A percentile compares a stretch with the other conserved stretches of the same genome.
Conservation (phyloP, 1,284 basidiomycete species). For the Trichosporon faecale region DNA sequence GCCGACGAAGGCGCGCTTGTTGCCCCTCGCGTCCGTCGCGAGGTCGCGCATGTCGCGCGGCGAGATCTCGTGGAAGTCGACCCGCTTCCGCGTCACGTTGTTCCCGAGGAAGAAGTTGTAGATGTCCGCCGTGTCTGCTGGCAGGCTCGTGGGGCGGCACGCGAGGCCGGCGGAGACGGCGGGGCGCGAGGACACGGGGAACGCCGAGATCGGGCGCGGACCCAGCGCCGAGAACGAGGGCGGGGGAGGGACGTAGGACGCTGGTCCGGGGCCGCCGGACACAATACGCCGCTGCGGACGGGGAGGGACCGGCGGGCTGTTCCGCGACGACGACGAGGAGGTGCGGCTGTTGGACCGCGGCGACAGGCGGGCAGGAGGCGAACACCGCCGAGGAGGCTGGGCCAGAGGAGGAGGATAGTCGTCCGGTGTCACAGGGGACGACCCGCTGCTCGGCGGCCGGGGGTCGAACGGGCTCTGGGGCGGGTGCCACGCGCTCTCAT, state of each 20-base stretch:
- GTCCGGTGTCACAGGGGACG: neutral
- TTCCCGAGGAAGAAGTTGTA: constrained; percentile 11
- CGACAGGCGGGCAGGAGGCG: neutral
- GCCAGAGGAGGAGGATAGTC: neutral
- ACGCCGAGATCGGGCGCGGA: neutral
- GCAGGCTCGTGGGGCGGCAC: neutral
- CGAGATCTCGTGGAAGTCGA: constrained; percentile 6
- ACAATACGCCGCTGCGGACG: neutral
- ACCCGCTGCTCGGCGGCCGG: neutral
- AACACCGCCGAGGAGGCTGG: neutral
- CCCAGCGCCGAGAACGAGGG: neutral
- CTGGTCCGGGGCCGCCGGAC: neutral
- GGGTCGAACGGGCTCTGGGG: constrained; percentile 6
- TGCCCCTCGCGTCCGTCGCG: neutral
- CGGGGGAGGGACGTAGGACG: neutral
- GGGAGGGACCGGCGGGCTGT: neutral
- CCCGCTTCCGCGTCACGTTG: constrained; percentile 5
- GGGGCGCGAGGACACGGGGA: neutral
- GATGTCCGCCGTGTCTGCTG: neutral
- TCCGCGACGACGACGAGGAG: neutral
- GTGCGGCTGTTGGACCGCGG: neutral
- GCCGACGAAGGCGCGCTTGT: neutral
- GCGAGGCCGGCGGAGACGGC: neutral
- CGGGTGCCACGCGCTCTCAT: neutral
- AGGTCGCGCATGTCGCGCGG: constrained; percentile 4